These are phyloP conservation scores for sunflower (Helianthus annuus) DNA, from an alignment of 129 eudicot species.

Conservation along the genomic window HanXRQr2.0-SUNRISE NC_035448.2:177801125-177801624, in stretches of 20 bases:
- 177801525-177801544: neutral
- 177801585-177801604: too few relatives aligned
- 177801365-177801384: constrained; percentile 24
- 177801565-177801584: too few relatives aligned
- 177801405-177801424: too few relatives aligned
- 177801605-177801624: too few relatives aligned
- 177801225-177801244: constrained; percentile 27
- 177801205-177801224: constrained; percentile 34
- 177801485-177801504: too few relatives aligned
- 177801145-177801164: constrained; percentile 56
- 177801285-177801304: neutral
- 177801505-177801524: neutral
- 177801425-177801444: too few relatives aligned
- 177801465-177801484: too few relatives aligned
- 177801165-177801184: constrained; percentile 46
- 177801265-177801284: neutral
- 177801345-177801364: constrained; percentile 23
- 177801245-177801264: neutral
- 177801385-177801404: neutral
- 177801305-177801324: neutral
- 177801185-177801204: constrained; percentile 49
- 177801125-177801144: constrained; percentile 27
- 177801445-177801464: too few relatives aligned
- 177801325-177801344: constrained; percentile 33
- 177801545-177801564: too few relatives aligned